These are phyloP conservation scores for Ogataea henricii DNA, from an alignment of 805 yeast genomes.

Conservation along the genomic window DNA sequence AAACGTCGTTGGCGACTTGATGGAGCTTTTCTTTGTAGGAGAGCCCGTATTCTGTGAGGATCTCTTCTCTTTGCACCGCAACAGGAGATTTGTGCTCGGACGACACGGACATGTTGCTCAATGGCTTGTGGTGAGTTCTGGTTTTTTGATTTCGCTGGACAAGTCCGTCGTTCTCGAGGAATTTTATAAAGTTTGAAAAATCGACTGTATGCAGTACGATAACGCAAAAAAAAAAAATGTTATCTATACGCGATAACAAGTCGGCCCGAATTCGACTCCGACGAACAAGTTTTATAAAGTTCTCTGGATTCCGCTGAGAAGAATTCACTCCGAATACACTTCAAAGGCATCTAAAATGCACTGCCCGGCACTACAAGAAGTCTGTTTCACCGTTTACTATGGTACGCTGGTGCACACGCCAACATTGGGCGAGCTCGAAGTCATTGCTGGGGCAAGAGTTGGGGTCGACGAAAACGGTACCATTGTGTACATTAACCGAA, in stretches of 20 bases:
- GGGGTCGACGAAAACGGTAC: conserved; percentile 59
- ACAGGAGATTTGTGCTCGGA: not conserved
- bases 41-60: not conserved
- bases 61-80: not conserved
- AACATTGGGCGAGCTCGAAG: conserved; percentile 51
- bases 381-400: conserved; percentile 43
- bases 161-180: too few species aligned
- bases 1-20: not conserved
- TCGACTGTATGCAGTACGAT: too few species aligned
- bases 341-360: too few species aligned
- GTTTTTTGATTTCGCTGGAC: too few species aligned
- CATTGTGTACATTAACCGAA: conserved; percentile 38
- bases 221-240: not conserved
- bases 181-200: too few species aligned
- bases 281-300: not conserved
- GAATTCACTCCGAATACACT: too few species aligned
- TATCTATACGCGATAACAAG: too few species aligned
- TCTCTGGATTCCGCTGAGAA: too few species aligned
- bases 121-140: too few species aligned
- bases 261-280: not conserved
- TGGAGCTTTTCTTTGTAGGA: not conserved
- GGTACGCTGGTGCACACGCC: conserved; percentile 76
- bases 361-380: conserved; percentile 8
- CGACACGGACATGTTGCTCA: not conserved
- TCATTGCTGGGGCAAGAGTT: conserved; percentile 52